Base-by-base conservation (phyloP, 768 basidiomycete species). In the Hypsizygus marmoreus region DNA sequence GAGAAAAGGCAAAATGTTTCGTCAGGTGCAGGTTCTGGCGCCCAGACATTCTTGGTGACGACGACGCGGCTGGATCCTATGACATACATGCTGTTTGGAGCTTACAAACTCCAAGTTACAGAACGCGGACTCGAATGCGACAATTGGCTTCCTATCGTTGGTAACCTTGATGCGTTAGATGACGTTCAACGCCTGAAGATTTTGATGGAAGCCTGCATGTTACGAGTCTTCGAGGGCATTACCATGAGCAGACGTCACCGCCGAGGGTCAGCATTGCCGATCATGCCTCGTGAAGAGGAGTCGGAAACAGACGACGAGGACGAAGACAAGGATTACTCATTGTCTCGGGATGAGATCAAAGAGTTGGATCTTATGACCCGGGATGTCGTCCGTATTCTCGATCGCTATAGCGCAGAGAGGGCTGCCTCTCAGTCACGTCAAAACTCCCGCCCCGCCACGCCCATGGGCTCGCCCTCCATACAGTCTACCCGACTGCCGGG, bases 71-170 rank as follows among this genome's bases (percentile, higher is more conserved):
- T 97, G 19, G 92, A 95, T 60, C 88, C 89, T 7, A 74, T 97
- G 75, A 86, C 86, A 4, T 95, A 94, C 62, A 76, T 95, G 64
- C 74, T 97, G 9, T 95, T 97, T 56, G 95, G 94, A 5, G 93
- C 92, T 0, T 82, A 91, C 63, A 78, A 84, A 39, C 76, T 94
- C 23, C 68, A 80, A 49, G 81, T 88, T 31, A 80, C 80, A 0
- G 77, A 82, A 29, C 76, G 79, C 13, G 91, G 92, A 5, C 63
- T 97, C 39, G 84, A 87, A 58, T 94, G 91, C 58, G 95, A 97
- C 58, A 82, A 80, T 33, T 97, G 95, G 94, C 69, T 97, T 9
- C 91, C 93, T 16, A 76, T 95, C 35, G 75, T 85, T 28, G 89
- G 89, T 30, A 80, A 85, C 51, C 55, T 85, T 39, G 76, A 86